phyloP scores from a whole-genome alignment of 805 yeast genomes.

The Naumovozyma castellii region DNA sequence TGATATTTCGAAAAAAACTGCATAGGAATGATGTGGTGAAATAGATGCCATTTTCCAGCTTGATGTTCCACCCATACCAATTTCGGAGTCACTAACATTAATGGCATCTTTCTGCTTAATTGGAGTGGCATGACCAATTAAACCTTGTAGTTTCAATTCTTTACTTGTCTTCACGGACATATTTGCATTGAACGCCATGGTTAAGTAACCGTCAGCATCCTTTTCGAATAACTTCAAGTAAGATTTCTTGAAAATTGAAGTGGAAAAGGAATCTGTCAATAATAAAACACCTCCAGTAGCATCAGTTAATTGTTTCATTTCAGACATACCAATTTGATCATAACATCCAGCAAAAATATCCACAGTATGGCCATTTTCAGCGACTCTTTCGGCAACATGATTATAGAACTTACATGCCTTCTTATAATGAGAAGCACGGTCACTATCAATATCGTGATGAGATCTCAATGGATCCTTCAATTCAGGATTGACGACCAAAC shows the following conservation, averaged over 20 bases:
- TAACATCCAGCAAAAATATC: constrained; percentile 92
- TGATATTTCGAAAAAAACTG: constrained; percentile 67
- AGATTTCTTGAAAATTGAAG: constrained; percentile 88
- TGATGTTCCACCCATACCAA: constrained; percentile 89
- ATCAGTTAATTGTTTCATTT: constrained; percentile 80
- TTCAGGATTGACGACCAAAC: constrained; percentile 83
- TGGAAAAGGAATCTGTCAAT: constrained; percentile 86
- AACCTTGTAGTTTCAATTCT: constrained; percentile 83
- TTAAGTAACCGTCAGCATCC: constrained; percentile 78
- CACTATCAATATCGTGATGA: constrained; percentile 92
- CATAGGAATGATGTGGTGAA: constrained; percentile 83
- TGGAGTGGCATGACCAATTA: constrained; percentile 88
- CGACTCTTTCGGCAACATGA: constrained; percentile 58
- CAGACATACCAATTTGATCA: constrained; percentile 91
- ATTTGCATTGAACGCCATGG: constrained; percentile 84
- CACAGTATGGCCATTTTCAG: constrained; percentile 66
- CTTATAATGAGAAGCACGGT: constrained; percentile 75
- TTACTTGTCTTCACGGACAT: constrained; percentile 79
- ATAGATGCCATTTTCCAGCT: constrained; percentile 79
- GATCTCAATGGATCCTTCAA: constrained; percentile 95
- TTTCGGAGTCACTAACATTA: constrained; percentile 82
- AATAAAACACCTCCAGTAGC: constrained; percentile 85
- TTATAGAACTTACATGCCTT: constrained; percentile 80
- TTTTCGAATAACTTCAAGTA: constrained; percentile 78
- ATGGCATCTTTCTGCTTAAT: constrained; percentile 50